These are phyloP conservation scores for Phytophthora ramorum DNA, from an alignment of 352 stramenopile genomes.

Conservation along the genomic window DNA sequence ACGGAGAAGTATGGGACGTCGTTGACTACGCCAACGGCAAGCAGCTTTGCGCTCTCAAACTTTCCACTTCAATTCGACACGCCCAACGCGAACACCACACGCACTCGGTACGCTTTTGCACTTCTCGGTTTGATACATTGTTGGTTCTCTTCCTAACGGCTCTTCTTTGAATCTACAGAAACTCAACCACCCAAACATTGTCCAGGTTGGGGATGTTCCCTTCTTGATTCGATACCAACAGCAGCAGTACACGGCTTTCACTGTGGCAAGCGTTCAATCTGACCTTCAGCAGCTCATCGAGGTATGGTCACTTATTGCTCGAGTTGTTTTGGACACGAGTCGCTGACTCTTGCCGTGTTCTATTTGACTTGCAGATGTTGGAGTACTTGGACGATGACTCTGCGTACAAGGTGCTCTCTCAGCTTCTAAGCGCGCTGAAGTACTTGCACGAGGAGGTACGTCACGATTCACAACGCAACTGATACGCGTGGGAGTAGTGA, in stretches of 20 bases:
- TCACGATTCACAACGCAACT: background rate
- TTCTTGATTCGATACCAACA: slow-evolving; percentile 76
- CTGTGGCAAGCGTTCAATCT: slow-evolving; percentile 70
- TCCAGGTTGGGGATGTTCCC: slow-evolving; percentile 59
- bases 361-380: slow-evolving; percentile 44
- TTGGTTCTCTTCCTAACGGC: slow-evolving; percentile 10
- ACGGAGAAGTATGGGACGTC: slow-evolving; percentile 86
- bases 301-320: slow-evolving; percentile 22
- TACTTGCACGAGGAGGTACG: slow-evolving; percentile 81
- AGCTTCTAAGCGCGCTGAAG: slow-evolving; percentile 69
- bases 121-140: background rate
- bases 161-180: slow-evolving; percentile 37
- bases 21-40: slow-evolving; percentile 78
- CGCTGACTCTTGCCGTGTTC: slow-evolving; percentile 2
- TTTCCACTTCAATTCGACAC: slow-evolving; percentile 78
- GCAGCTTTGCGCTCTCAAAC: slow-evolving; percentile 65
- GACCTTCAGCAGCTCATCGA: slow-evolving; percentile 83
- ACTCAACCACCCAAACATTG: slow-evolving; percentile 76
- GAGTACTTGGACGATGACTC: slow-evolving; percentile 66
- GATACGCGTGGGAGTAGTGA: background rate
- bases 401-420: slow-evolving; percentile 67
- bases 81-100: slow-evolving; percentile 73
- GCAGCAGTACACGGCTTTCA: slow-evolving; percentile 81
- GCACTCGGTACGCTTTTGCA: slow-evolving; percentile 58
- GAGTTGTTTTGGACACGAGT: background rate